A percentile compares a stretch with the other conserved stretches of the same genome.
phyloP scores from a whole-genome alignment of 192 early-diverging fungal species.

The Pilaira anomala region DNA sequence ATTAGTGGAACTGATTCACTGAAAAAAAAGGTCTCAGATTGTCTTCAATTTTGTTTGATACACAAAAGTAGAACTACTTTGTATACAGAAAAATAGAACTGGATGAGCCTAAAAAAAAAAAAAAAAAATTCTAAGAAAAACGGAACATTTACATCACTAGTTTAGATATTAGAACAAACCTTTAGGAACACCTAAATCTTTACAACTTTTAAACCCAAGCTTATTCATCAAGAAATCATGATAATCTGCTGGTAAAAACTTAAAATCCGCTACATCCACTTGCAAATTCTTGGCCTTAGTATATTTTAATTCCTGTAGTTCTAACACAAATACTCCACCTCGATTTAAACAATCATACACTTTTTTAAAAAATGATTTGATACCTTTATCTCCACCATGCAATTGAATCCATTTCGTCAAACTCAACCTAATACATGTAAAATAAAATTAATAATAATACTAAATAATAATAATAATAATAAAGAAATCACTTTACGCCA shows the following conservation, averaged over 20 bases:
- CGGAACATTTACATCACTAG: too few species aligned
- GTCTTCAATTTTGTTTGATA: too few species aligned
- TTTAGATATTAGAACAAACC: not conserved
- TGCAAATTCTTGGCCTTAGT: not conserved
- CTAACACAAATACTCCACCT: constrained; percentile 67
- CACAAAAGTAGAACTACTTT: constrained; percentile 24
- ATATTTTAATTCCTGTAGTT: constrained; percentile 58
- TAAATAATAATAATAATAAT: not conserved
- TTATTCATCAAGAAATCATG: not conserved
- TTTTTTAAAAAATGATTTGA: constrained; percentile 65
- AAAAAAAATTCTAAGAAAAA: not conserved
- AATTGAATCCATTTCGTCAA: constrained; percentile 86
- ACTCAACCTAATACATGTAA: constrained; percentile 40
- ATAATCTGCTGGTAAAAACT: not conserved
- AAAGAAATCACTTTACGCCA: constrained; percentile 43
- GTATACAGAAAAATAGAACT: constrained; percentile 19
- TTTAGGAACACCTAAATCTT: constrained; percentile 7
- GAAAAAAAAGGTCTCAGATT: too few species aligned
- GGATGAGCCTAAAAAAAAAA: constrained; percentile 17
- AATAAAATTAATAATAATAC: not conserved
- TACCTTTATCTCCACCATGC: constrained; percentile 64
- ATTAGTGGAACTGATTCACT: too few species aligned
- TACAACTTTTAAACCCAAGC: constrained; percentile 4
- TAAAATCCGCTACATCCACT: not conserved
- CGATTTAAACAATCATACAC: constrained; percentile 49